Conservation (phyloP, 169 alveolate species). For the Haemoproteus tartakovskyi region DNA sequence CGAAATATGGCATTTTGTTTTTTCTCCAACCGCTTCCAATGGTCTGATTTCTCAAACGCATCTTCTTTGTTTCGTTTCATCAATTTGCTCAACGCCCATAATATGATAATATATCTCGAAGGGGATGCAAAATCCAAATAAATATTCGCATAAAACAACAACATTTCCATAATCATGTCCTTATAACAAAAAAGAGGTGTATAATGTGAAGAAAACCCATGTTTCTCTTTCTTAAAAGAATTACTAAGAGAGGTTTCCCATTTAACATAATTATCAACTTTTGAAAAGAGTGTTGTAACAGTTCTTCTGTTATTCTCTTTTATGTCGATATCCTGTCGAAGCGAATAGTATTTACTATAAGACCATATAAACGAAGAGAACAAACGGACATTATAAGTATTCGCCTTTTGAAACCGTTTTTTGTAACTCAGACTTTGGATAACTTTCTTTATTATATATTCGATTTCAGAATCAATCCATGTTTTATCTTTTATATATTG, state of each 20-base stretch:
- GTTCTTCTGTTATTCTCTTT: background rate
- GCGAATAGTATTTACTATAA: slow-evolving; percentile 18
- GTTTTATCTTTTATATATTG: slow-evolving; percentile 10
- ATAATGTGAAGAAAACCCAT: no score
- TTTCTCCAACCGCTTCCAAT: no score
- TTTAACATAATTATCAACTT: background rate
- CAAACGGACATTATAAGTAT: slow-evolving; percentile 43
- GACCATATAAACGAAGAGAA: slow-evolving; percentile 66
- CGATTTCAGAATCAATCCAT: slow-evolving; percentile 39
- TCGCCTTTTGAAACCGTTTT: slow-evolving; percentile 4
- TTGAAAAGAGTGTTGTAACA: background rate
- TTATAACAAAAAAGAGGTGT: no score
- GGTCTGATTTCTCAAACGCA: slow-evolving; percentile 5
- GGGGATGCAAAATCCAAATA: slow-evolving; percentile 30
- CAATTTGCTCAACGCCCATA: slow-evolving; percentile 60
- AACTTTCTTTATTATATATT: slow-evolving; percentile 17
- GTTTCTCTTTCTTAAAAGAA: no score
- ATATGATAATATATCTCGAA: slow-evolving; percentile 41
- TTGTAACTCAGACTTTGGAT: slow-evolving; percentile 18
- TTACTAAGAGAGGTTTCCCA: no score
- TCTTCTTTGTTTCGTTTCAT: slow-evolving; percentile 29
- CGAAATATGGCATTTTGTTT: no score
- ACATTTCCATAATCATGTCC: no score
- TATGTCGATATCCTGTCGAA: background rate
- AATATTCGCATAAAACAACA: slow-evolving; percentile 27